A percentile compares a stretch with the other conserved stretches of the same genome.
Conservation (phyloP, 164 flowering plant genomes). For the Kalanchoe fedtschenkoi region DNA sequence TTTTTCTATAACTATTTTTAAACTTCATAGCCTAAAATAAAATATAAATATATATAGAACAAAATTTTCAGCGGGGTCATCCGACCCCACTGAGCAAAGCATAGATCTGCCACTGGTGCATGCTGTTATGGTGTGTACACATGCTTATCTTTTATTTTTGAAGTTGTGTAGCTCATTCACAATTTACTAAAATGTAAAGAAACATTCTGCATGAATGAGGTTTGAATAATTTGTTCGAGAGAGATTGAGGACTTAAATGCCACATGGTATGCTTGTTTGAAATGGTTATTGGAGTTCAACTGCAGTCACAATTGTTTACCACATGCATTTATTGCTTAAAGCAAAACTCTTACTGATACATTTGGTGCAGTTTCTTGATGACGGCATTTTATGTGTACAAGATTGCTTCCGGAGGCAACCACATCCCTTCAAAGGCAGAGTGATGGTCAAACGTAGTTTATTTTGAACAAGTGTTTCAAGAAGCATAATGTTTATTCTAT, state of each 20-base stretch:
- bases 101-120: neutral
- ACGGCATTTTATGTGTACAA: conserved; percentile 47
- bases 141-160: neutral
- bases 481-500: neutral
- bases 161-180: neutral
- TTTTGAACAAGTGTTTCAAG: neutral
- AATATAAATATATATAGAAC: too few species aligned
- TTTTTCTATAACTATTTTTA: too few species aligned
- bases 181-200: neutral
- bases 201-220: neutral
- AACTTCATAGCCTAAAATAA: too few species aligned
- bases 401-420: conserved; percentile 50
- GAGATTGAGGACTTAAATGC: neutral
- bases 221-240: neutral
- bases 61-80: too few species aligned
- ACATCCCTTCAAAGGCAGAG: conserved; percentile 41
- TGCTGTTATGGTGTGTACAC: neutral
- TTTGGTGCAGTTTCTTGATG: conserved; percentile 46
- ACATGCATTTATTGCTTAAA: neutral
- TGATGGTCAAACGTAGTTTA: conserved; percentile 9
- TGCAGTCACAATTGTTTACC: neutral
- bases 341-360: conserved; percentile 1
- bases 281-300: neutral
- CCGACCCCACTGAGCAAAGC: too few species aligned
- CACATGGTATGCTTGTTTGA: neutral